Evolutionary conservation across 2,329 filamentous ascomycete genomes (phyloP), one percentile per base, ranked within the genome.

Genomic region (Talaromyces sp.): DNA sequence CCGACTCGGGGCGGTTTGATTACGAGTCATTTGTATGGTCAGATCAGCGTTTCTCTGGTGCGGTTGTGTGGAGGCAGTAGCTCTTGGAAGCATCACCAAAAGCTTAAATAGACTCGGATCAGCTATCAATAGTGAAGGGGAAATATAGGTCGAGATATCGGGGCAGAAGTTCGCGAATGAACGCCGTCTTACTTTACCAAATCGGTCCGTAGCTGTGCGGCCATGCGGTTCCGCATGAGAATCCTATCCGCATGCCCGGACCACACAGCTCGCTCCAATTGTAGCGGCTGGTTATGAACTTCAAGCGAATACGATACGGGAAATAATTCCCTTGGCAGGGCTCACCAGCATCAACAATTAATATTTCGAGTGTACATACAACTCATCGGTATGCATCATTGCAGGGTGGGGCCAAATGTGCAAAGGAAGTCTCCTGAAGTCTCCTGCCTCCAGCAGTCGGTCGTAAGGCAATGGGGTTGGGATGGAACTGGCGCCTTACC

Each of bases 171-270:
- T 5, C 7, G 6, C 6, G 25, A 8, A 50, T 4, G 47, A 50
- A 39, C 2, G n/a, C 17, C 52, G 52, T 10, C 9, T 56, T 11
- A 8, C 54, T 5, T 39, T 57, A 39, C 54, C 54, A 57, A 39
- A 39, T 33, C 22, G 31, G 54, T 25, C 54, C 33, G 8, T 27
- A 39, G 54, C n/a, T 57, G 47, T 27, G 47, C 22, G 35, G 54
- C 37, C 56, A 61, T 61, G 59, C 59, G 59, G 59, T 61, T 61
- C 59, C 59, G 59, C 59, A 61, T 61, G 43, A 50, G 35, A 19
- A 25, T 49, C 59, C 27, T 22, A 50, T 61, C 59, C 43, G 58
- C 39, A 61, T 61, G 59, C 7, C 59, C 59, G 59, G 50, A 50
- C 59, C 43, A 50, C 59, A 50, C 45, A 61, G 43, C 43, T 17